Evolutionary conservation across 257 asterid species (phyloP).

Genomic region (Salvia rosmarinus): DNA sequence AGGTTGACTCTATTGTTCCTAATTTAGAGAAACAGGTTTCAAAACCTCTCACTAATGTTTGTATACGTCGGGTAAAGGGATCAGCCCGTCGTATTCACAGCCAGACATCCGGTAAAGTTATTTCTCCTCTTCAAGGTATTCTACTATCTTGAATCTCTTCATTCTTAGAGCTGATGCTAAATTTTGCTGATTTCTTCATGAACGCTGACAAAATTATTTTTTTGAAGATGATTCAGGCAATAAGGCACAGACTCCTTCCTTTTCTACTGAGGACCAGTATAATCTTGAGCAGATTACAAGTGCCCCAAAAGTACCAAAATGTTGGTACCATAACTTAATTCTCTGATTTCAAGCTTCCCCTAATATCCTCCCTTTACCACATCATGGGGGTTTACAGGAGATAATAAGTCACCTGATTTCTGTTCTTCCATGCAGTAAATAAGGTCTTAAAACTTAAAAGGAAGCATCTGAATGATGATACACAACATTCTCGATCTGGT

Average conservation of each 20-base stretch:
- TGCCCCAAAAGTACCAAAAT: slow-evolving; percentile 48
- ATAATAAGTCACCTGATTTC: slow-evolving; percentile 31
- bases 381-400: too few species aligned
- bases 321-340: slow-evolving; percentile 45
- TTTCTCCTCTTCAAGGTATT: slow-evolving; percentile 55
- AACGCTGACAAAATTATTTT: slow-evolving; percentile 37
- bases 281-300: slow-evolving; percentile 44
- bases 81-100: slow-evolving; percentile 38
- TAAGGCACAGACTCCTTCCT: slow-evolving; percentile 34
- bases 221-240: slow-evolving; percentile 46
- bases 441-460: slow-evolving; percentile 56
- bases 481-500: slow-evolving; percentile 45
- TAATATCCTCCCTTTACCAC: too few species aligned
- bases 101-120: slow-evolving; percentile 43
- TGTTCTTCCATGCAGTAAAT: slow-evolving; percentile 48
- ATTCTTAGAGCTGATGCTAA: slow-evolving; percentile 20
- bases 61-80: slow-evolving; percentile 38
- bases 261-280: slow-evolving; percentile 31
- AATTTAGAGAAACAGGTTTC: slow-evolving; percentile 34
- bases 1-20: slow-evolving; percentile 29
- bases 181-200: slow-evolving; percentile 10
- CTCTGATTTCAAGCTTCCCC: slow-evolving; percentile 15
- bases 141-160: slow-evolving; percentile 28
- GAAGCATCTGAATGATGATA: slow-evolving; percentile 55
- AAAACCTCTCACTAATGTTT: slow-evolving; percentile 39